A percentile compares a stretch with the other conserved stretches of the same genome.
These are phyloP conservation scores for Fusarium annulatum DNA, from an alignment of 2,329 filamentous ascomycete genomes.

Conservation along the genomic window DNA sequence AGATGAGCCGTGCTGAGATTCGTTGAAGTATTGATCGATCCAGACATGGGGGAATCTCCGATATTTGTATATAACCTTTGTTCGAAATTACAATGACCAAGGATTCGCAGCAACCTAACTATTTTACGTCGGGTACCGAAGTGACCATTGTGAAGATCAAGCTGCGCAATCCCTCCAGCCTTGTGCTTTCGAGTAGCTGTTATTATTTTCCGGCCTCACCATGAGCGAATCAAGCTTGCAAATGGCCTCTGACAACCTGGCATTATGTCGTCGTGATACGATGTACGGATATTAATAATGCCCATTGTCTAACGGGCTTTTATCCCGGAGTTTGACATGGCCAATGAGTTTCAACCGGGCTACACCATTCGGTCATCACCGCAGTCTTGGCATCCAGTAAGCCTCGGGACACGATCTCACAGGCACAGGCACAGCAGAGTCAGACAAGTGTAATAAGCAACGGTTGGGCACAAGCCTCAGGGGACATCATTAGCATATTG, in stretches of 20 bases:
- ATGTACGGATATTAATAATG: constrained; percentile 36
- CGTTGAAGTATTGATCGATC: constrained; percentile 8
- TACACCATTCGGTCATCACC: constrained; percentile 26
- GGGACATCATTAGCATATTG: constrained; percentile 4
- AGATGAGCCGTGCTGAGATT: background rate
- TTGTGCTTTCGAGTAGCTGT: background rate
- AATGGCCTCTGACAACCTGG: constrained; percentile 2
- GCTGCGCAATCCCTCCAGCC: background rate
- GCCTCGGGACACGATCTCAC: constrained; percentile 30
- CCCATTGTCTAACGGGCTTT: constrained; percentile 16
- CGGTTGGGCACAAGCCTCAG: constrained; percentile 27
- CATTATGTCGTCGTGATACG: constrained; percentile 1
- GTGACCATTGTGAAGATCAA: background rate
- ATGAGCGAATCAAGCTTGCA: background rate
- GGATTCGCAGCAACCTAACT: background rate
- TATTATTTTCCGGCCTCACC: background rate
- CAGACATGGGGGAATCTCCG: constrained; percentile 15
- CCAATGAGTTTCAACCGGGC: constrained; percentile 23
- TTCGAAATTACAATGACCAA: constrained; percentile 19
- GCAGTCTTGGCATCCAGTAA: constrained; percentile 31
- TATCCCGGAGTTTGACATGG: constrained; percentile 8
- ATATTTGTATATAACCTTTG: constrained; percentile 5
- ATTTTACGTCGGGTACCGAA: background rate
- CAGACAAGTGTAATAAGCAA: constrained; percentile 21
- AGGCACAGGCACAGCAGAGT: constrained; percentile 23